Percentiles rank a stretch among this genome's conserved stretches.
phyloP scores from a whole-genome alignment of 139 green algal species.

The Chlorella vulgaris region DNA sequence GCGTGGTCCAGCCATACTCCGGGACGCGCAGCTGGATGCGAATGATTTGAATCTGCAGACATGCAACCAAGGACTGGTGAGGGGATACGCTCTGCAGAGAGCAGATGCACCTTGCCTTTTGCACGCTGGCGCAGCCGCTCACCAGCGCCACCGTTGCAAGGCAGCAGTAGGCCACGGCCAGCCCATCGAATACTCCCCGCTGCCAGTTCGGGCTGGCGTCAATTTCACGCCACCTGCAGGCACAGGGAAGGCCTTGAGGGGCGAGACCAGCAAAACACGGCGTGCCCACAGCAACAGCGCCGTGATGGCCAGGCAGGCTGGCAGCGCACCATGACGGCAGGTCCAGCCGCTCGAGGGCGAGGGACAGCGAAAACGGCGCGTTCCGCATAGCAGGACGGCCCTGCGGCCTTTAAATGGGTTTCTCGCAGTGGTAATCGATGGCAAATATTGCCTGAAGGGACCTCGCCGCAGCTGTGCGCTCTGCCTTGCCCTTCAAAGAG shows the following conservation, averaged over 20 bases:
- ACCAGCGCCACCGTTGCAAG: constrained; percentile 74
- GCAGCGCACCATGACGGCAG: constrained; percentile 16
- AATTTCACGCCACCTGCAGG: constrained; percentile 44
- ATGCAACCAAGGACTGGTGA: not conserved
- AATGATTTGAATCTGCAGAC: constrained; percentile 78
- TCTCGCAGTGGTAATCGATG: too few relatives aligned
- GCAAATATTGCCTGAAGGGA: too few relatives aligned
- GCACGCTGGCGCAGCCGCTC: too few relatives aligned
- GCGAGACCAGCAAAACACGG: too few relatives aligned
- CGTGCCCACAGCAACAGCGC: too few relatives aligned
- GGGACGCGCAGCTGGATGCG: constrained; percentile 93
- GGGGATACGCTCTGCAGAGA: not conserved
- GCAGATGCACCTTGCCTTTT: too few relatives aligned
- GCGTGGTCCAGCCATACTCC: constrained; percentile 99
- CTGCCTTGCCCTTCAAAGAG: too few relatives aligned
- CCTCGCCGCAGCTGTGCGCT: too few relatives aligned
- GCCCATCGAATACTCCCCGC: constrained; percentile 59
- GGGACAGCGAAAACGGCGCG: not conserved
- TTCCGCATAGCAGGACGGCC: not conserved
- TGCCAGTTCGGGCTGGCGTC: constrained; percentile 50
- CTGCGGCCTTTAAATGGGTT: too few relatives aligned
- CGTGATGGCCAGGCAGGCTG: too few relatives aligned
- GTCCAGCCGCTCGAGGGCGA: not conserved
- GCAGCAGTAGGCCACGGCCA: constrained; percentile 67
- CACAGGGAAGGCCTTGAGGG: too few relatives aligned